These are phyloP conservation scores for Ophiostoma montium DNA, from an alignment of 2,329 filamentous ascomycete species.

Conservation along the genomic window DNA sequence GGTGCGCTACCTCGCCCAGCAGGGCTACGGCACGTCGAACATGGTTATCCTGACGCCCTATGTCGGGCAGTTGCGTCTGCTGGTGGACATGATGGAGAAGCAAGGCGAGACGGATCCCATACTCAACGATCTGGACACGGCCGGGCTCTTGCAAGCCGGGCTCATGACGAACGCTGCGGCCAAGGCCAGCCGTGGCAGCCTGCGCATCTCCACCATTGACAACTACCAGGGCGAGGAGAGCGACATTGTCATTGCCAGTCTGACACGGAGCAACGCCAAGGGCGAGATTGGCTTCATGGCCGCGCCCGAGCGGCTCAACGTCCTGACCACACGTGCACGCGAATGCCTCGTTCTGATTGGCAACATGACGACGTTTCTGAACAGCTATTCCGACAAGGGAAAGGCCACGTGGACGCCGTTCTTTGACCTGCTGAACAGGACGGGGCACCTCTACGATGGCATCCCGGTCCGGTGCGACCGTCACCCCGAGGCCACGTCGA, in stretches of 20 bases:
- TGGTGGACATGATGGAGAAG: slow-evolving; percentile 34
- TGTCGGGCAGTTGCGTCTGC: slow-evolving; percentile 48
- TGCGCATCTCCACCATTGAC: slow-evolving; percentile 25
- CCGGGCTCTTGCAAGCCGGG: slow-evolving; percentile 48
- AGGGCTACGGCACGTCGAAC: slow-evolving; percentile 51
- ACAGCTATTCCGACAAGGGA: slow-evolving; percentile 35
- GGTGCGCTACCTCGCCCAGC: slow-evolving; percentile 54
- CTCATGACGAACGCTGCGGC: slow-evolving; percentile 36
- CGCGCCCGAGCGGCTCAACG: slow-evolving; percentile 52
- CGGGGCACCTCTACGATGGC: slow-evolving; percentile 42
- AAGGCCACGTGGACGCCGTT: slow-evolving; percentile 41
- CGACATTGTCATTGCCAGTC: slow-evolving; percentile 53
- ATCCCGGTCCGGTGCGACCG: slow-evolving; percentile 45
- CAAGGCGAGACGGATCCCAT: slow-evolving; percentile 43
- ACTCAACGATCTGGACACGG: slow-evolving; percentile 54
- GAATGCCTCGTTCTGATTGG: slow-evolving; percentile 55
- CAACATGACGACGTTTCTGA: slow-evolving; percentile 52
- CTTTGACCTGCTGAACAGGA: slow-evolving; percentile 38
- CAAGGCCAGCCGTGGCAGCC: neutral
- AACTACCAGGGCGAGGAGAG: slow-evolving; percentile 71
- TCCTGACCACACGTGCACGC: slow-evolving; percentile 53
- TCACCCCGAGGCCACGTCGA: slow-evolving; percentile 34
- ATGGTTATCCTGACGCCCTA: slow-evolving; percentile 62
- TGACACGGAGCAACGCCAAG: slow-evolving; percentile 50
- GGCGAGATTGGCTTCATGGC: slow-evolving; percentile 60